Base-by-base conservation (phyloP, 2,329 filamentous ascomycete genomes). In the Xylaria arbuscula region DNA sequence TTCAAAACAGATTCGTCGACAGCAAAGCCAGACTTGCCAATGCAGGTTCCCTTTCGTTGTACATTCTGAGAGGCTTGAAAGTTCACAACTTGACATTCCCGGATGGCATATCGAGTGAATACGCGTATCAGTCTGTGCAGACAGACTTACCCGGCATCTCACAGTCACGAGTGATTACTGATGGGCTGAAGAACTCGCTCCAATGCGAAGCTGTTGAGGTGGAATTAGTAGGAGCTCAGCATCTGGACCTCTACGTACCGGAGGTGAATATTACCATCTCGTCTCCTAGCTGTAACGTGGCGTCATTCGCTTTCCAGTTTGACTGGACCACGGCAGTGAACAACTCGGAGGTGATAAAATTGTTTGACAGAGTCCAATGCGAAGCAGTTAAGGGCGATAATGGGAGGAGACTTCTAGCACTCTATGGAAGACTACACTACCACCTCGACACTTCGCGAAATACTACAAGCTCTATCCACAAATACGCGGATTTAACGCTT, bases 101-200 rank as follows among this genome's bases (percentile, higher is more conserved):
- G 9, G 48, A 64, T 17, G 62, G 62, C 47, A 47, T 64, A n/a
- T 64, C 62, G 2, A 54, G 28, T 9, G n/a, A 59, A 13, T 64
- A 64, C 5, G 55, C 62, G 0, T 64, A 47, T 40, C 47, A 64
- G 36, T 47, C 55, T 10, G 36, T 59, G 24, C 22, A 19, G 4
- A 59, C 36, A 13, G 7, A 54, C 8, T 8, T 54, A n/a, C 36
- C 55, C 7, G 13, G 36, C 4, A 47, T 32, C 2, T 9, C n/a
- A 47, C 47, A 53, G 45, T 58, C 62, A 13, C 22, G 45, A 36
- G 38, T 59, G 2, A 47, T 8, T 2, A 15, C 42, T 11, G 61
- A 64, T n/a, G 61, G 61, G 9, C 13, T 57, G 11, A 36, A 8
- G 4, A 64, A 22, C 9, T 64, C 61, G 1, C 32, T 64, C 9